Base-by-base conservation (phyloP, 495 filamentous ascomycete genomes). In the Viridothelium virens region DNA sequence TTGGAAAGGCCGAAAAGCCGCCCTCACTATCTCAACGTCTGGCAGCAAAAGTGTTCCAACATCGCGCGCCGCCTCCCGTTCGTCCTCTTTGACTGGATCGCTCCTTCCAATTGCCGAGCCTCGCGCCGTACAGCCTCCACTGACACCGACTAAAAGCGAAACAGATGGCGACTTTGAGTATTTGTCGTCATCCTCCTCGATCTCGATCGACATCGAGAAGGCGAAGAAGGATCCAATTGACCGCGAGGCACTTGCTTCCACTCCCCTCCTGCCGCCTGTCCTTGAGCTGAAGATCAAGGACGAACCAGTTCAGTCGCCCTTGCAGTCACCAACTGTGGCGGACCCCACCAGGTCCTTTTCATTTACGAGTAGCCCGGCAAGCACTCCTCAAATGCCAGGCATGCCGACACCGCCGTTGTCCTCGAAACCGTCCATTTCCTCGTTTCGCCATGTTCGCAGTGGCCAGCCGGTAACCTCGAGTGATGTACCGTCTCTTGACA, bases 241-340 rank as follows among this genome's bases (percentile, higher is more conserved):
- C 53, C 67, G 75, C 14, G 81, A 84, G 50, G 80, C 79, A 14
- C 81, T 87, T 67, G 87, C 90, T 0, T 87, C 87, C 3, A 96
- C 92, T 2, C 92, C 92, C 4, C 80, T 96, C 11, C 81, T 96
- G 0, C 91, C 91, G 2, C 91, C 92, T 0, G 79, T 95, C 61
- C 82, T 92, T 78, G 84, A 87, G 65, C 67, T 68, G 73, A 74
- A 66, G 71, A 67, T 47, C 77, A 76, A 67, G 70, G 69, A 69
- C 62, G 62, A 80, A 69, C 63, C 79, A 38, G 81, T 89, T 7
- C 81, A 87, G 62, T 94, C 91, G 3, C 91, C 91, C 2, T 77
- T 96, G 50, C 90, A 94, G 71, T 96, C 92, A 0, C 91, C 92
- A 0, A 88, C 86, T 7, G 82, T 87, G 9, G 85, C 84, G 34